phyloP scores from a whole-genome alignment of 164 flowering plant species.

The Chimonanthus salicifolius region DNA sequence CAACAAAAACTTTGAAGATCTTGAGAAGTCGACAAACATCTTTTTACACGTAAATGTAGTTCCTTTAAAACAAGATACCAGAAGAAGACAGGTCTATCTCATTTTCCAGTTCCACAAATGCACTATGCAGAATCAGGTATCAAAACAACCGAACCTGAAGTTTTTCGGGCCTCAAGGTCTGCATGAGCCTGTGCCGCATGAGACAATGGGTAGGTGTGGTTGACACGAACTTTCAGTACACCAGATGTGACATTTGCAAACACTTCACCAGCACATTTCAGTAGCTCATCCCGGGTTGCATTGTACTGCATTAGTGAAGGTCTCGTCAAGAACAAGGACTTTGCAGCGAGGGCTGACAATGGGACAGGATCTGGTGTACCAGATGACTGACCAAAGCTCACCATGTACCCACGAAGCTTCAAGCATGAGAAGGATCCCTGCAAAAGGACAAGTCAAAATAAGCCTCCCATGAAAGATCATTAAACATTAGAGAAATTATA shows the following conservation, averaged over 20 bases:
- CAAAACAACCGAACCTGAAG: conserved; percentile 76
- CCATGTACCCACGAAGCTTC: conserved; percentile 74
- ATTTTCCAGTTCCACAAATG: too few relatives aligned
- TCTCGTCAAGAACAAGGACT: conserved; percentile 78
- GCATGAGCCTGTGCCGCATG: conserved; percentile 76
- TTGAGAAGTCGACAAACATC: too few relatives aligned
- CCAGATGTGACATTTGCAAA: conserved; percentile 60
- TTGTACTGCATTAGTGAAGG: conserved; percentile 64
- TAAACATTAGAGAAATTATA: too few relatives aligned
- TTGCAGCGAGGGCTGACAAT: conserved; percentile 53
- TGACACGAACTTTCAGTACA: conserved; percentile 53
- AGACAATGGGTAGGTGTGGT: conserved; percentile 74
- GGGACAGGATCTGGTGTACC: conserved; percentile 79
- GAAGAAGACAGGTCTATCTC: too few relatives aligned
- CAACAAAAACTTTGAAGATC: too few relatives aligned
- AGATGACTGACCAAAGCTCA: conserved; percentile 80
- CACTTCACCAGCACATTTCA: conserved; percentile 69
- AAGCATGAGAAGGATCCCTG: conserved; percentile 87
- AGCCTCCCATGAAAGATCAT: neutral
- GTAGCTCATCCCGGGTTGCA: conserved; percentile 58
- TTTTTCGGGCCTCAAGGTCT: conserved; percentile 67
- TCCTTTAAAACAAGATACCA: too few relatives aligned
- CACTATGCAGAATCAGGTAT: conserved; percentile 35
- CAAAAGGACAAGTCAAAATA: neutral
- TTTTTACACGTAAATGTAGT: too few relatives aligned